phyloP scores from a whole-genome alignment of 305 asterid species.

The Fraxinus nigra region DNA sequence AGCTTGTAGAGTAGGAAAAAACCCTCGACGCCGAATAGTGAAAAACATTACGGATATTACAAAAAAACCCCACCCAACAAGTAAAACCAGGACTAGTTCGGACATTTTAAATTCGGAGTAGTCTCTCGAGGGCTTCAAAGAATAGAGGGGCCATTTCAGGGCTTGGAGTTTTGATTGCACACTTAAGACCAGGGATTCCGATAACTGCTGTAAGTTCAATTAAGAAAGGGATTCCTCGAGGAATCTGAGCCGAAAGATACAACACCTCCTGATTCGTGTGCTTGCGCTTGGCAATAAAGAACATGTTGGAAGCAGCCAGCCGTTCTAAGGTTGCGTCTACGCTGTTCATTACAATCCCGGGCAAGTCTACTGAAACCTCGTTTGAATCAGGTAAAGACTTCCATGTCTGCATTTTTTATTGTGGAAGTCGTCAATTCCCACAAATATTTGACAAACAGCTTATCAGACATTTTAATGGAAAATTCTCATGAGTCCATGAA shows the following conservation, averaged over 20 bases:
- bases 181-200: conserved; percentile 84
- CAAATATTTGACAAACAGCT: conserved; percentile 12
- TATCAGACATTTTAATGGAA: not conserved
- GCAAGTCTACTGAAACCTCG: conserved; percentile 66
- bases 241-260: conserved; percentile 90
- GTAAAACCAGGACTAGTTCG: not conserved
- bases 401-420: conserved; percentile 68
- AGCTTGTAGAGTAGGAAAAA: not conserved
- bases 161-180: conserved; percentile 84
- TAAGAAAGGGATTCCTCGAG: conserved; percentile 80
- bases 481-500: not conserved
- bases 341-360: conserved; percentile 53
- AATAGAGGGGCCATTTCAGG: conserved; percentile 87
- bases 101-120: conserved; percentile 51
- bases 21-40: not conserved
- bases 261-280: conserved; percentile 84
- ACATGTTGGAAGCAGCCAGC: conserved; percentile 73
- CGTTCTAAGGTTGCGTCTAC: conserved; percentile 69
- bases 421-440: conserved; percentile 20
- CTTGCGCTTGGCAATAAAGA: conserved; percentile 94
- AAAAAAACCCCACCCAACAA: not conserved
- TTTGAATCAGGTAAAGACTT: conserved; percentile 94
- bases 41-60: not conserved
- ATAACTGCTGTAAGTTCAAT: conserved; percentile 76
- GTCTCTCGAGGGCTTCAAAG: conserved; percentile 73